Evolutionary conservation across 2,329 filamentous ascomycete genomes (phyloP), one percentile per base, ranked within the genome.

Genomic region (Ascocoryne sarcoides): DNA sequence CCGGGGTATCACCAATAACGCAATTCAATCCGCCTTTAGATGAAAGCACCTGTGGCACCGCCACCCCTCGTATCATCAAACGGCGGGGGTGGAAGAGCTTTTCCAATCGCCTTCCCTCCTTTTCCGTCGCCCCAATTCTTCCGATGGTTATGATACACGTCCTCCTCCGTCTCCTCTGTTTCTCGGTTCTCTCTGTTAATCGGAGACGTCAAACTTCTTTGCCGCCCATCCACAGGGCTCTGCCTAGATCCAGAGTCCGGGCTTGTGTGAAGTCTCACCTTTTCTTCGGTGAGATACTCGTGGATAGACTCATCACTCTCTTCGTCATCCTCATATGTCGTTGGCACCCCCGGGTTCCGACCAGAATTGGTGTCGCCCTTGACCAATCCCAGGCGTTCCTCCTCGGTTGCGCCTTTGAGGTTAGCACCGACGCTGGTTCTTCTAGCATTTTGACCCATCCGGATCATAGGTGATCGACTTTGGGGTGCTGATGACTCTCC

Each of bases 341-440:
- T 51, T 4, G 45, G 8, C 1, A 36, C 35, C 23, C 23, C 12
- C 9, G 51, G 46, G 15, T 43, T 29, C 5, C 37, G 36, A 2
- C 43, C 49, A 2, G 49, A 49, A 12, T 45, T 45, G 1, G 68
- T 70, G 56, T 87, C 82, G 18, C 84, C 82, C 51, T 82, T 82
- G n/a, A 94, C 87, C 4, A 95, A 72, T 0, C 87, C 88, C 5
- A 90, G 62, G 14, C 76, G 70, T 62, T 94, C 88, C 63, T 95
- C 88, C 59, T 94, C 88, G 0, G 84, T 89, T 2, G 75, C 75
- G 32, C 68, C 68, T 50, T 72, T 74, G 32, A 63, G 65, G 40
- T 60, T 29, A 4, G 49, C 38, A 19, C 32, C 39, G 20, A 46
- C 41, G n/a, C 50, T 66, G 53, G 63, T 68, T 29, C 63, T 70